Conservation (phyloP, 257 asterid genomes). For the Solanum dulcamara region DNA sequence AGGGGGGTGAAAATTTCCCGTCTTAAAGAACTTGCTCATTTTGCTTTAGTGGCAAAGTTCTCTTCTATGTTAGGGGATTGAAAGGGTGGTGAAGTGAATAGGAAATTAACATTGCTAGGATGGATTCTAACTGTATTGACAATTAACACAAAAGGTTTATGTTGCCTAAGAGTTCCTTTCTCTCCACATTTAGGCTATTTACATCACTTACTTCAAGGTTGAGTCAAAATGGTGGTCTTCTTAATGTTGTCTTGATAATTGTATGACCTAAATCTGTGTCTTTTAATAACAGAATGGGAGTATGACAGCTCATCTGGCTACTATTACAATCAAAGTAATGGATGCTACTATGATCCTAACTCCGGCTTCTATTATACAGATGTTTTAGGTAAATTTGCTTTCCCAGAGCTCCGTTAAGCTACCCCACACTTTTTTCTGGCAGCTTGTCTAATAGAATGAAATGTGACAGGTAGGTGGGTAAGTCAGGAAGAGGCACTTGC, state of each 20-base stretch:
- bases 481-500: constrained; percentile 70
- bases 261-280: neutral
- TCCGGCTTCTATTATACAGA: constrained; percentile 94
- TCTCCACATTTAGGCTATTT: neutral
- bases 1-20: neutral
- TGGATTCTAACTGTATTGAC: neutral
- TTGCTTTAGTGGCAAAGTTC: neutral
- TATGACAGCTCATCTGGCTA: constrained; percentile 68
- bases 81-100: neutral
- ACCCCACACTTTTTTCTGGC: neutral
- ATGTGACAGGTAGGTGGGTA: constrained; percentile 79
- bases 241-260: neutral
- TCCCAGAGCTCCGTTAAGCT: neutral
- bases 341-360: constrained; percentile 77
- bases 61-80: neutral
- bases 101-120: neutral
- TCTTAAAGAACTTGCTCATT: neutral
- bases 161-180: neutral
- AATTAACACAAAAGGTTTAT: neutral
- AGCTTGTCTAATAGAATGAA: neutral
- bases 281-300: constrained; percentile 66
- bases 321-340: constrained; percentile 47
- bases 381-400: constrained; percentile 49
- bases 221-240: neutral
- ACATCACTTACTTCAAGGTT: neutral